phyloP scores from a whole-genome alignment of 2,329 filamentous ascomycete species.

The Byssoonygena ceratinophila region DNA sequence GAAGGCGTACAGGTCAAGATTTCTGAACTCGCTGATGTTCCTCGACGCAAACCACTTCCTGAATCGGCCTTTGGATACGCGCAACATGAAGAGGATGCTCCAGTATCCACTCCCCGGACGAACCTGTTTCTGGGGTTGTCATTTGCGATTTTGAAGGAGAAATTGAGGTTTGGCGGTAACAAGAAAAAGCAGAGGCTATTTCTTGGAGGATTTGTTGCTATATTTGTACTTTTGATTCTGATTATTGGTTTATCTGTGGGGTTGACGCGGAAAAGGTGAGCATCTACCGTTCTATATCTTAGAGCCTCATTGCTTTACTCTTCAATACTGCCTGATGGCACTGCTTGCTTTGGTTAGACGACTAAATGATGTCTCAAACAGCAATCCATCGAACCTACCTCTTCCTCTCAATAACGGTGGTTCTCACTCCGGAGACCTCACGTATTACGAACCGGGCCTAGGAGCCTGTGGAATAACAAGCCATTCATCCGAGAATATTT shows the following conservation, averaged over 20 bases:
- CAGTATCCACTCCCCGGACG: background rate
- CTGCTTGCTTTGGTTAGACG: background rate
- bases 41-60: slow-evolving; percentile 17
- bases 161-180: slow-evolving; percentile 5
- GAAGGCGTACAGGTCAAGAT: slow-evolving; percentile 8
- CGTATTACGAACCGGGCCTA: slow-evolving; percentile 56
- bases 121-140: background rate
- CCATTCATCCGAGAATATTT: slow-evolving; percentile 48
- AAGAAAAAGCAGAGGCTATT: slow-evolving; percentile 13
- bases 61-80: slow-evolving; percentile 7
- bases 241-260: slow-evolving; percentile 29
- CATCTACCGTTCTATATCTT: background rate
- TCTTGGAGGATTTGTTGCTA: slow-evolving; percentile 11
- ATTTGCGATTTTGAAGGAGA: background rate
- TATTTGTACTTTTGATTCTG: slow-evolving; percentile 23
- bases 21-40: slow-evolving; percentile 11
- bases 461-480: slow-evolving; percentile 59
- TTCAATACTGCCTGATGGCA: background rate
- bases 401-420: slow-evolving; percentile 41
- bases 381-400: slow-evolving; percentile 35
- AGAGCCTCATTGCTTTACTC: background rate
- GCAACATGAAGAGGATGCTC: background rate
- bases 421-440: slow-evolving; percentile 53
- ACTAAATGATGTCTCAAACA: background rate
- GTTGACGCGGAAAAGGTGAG: slow-evolving; percentile 20